Evolutionary conservation across 2,329 filamentous ascomycete genomes (phyloP), one percentile per base, ranked within the genome.

Genomic region (Fusarium compactum): DNA sequence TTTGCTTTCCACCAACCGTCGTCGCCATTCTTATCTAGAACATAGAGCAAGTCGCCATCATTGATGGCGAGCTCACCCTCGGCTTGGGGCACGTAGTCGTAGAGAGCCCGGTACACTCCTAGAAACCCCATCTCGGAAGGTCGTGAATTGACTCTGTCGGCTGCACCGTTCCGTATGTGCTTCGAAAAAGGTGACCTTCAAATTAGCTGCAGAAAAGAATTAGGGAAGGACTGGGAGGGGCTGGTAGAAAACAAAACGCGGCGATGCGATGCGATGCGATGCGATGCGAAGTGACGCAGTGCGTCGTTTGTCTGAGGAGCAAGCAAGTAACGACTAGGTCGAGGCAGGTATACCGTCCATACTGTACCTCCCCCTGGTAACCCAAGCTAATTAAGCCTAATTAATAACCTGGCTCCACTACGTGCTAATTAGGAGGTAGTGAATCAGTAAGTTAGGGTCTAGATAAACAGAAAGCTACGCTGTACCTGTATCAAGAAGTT

Each of bases 1-100:
- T 97, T 97, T 50, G 92, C 94, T 80, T 91, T 96, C 96, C 96
- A 98, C 96, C 96, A 98, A 78, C 94, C 82, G 90, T 89, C 87
- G 34, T 92, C 90, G 53, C 82, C 79, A 70, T 89, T 92, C 83
- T 97, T 97, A 76, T 97, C 93, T 61, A 97, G 83, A 62, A 98
- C 86, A 81, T 95, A 98, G 64, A 98, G 89, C 69, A 98, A 80
- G 81, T 98, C 95, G 63, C 94, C 94, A 77, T 98, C 95, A 59
- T 83, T 85, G 76, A 98, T 92, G 70, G 91, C 87, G 66, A 98
- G 87, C 87, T 98, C 95, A 71, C 92, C 92, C 76, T 93, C 91
- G 74, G 90, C 90, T 81, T 97, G 94, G 69, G 95, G 94, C 78
- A 87, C 86, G 84, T 98, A 98, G 84, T 97, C 94, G 85, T 97